phyloP scores from a whole-genome alignment of 1,284 basidiomycete species.

The Boletus smithii region DNA sequence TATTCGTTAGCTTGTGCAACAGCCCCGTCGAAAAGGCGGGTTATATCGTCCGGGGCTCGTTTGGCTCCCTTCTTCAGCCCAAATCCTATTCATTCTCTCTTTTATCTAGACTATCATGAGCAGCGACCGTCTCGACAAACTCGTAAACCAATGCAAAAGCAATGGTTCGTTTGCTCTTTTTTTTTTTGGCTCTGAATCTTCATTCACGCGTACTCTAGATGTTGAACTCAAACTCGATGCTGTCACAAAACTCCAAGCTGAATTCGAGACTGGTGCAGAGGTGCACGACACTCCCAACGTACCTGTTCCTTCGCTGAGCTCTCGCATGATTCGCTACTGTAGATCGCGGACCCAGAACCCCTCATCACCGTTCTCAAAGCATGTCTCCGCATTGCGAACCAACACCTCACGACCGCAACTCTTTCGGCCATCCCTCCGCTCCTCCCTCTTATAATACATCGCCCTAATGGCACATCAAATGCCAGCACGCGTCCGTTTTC shows the following conservation, averaged over 20 bases:
- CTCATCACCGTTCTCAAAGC: conserved; percentile 68
- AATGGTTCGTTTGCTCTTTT: conserved; percentile 53
- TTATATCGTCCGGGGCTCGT: too few species aligned
- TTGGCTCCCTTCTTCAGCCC: conserved; percentile 8
- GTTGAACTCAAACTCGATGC: conserved; percentile 78
- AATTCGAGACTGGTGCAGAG: conserved; percentile 67
- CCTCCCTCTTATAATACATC: conserved; percentile 57
- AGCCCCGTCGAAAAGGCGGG: too few species aligned
- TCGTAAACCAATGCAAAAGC: conserved; percentile 65
- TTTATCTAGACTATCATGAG: conserved; percentile 40
- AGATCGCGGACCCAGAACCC: conserved; percentile 69
- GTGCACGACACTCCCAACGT: conserved; percentile 38
- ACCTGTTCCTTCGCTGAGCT: conserved; percentile 12
- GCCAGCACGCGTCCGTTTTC: conserved; percentile 37
- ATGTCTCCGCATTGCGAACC: conserved; percentile 75
- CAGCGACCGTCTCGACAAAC: conserved; percentile 55
- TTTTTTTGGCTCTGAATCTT: not conserved
- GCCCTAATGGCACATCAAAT: conserved; percentile 34
- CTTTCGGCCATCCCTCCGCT: conserved; percentile 61
- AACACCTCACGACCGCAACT: conserved; percentile 75
- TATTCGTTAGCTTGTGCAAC: too few species aligned
- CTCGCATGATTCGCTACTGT: conserved; percentile 13
- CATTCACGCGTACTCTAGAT: conserved; percentile 43
- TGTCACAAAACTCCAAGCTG: conserved; percentile 67
- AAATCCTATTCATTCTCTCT: conserved; percentile 13